Conservation (phyloP, 2,329 filamentous ascomycete species). For the Sporothrix inflata region DNA sequence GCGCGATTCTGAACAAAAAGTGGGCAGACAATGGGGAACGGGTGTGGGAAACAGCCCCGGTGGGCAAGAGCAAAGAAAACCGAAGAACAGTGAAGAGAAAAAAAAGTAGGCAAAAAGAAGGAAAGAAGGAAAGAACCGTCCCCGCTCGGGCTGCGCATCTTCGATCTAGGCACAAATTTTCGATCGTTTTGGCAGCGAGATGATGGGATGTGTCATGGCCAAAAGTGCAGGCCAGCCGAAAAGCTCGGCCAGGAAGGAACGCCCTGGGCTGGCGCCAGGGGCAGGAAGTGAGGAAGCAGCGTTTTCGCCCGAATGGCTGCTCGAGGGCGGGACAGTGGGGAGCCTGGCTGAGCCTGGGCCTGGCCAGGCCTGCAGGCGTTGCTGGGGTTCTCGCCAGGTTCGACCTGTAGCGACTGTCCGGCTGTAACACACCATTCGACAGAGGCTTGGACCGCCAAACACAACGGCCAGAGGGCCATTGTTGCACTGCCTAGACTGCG, state of each 20-base stretch:
- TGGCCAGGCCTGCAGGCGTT: neutral
- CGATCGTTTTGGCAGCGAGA: conserved; percentile 21
- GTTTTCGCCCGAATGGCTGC: neutral
- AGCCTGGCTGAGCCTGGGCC: neutral
- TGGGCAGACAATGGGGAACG: conserved; percentile 14
- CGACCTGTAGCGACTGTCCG: neutral
- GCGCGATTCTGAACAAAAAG: neutral
- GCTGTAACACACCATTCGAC: conserved; percentile 20
- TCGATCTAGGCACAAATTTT: conserved; percentile 28
- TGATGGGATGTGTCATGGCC: conserved; percentile 25
- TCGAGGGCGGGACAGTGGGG: neutral
- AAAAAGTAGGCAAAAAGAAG: neutral
- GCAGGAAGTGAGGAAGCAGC: neutral
- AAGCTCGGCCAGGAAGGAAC: conserved; percentile 5
- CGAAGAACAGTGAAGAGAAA: neutral
- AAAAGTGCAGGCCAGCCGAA: neutral
- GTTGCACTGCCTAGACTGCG: too few relatives aligned
- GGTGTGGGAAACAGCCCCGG: neutral
- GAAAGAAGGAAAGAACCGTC: neutral
- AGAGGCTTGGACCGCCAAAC: conserved; percentile 1
- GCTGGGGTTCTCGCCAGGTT: neutral
- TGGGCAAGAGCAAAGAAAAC: neutral
- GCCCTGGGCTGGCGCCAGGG: conserved; percentile 11
- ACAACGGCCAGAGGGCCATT: neutral
- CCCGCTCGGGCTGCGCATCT: neutral